These are phyloP conservation scores for Hortaea werneckii DNA, from an alignment of 2,329 filamentous ascomycete species.

Conservation along the genomic window DNA sequence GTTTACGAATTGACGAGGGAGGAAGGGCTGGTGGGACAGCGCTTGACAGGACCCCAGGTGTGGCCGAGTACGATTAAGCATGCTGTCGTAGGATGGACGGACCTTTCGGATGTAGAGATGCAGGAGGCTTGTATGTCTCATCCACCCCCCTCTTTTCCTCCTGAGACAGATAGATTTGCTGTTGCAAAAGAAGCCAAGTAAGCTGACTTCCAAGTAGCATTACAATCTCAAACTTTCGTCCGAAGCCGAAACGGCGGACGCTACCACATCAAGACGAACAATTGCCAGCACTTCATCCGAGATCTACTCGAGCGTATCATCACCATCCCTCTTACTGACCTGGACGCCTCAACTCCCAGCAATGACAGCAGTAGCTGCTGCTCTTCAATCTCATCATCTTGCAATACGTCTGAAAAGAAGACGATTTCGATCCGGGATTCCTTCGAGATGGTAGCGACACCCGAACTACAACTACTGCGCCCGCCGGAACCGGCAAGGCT, in stretches of 20 bases:
- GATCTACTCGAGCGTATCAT: not conserved
- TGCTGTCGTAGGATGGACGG: not conserved
- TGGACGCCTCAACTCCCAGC: too few relatives aligned
- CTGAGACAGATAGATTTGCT: too few relatives aligned
- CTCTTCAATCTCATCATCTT: too few relatives aligned
- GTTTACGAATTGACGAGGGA: not conserved
- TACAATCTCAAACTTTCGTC: not conserved
- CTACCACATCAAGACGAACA: not conserved
- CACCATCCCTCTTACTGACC: not conserved
- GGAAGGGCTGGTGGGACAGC: not conserved
- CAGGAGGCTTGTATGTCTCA: too few relatives aligned
- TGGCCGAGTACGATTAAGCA: not conserved
- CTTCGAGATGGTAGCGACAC: too few relatives aligned
- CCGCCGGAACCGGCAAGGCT: too few relatives aligned
- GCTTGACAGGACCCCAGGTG: not conserved
- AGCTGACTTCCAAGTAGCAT: not conserved
- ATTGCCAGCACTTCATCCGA: not conserved
- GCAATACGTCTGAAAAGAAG: too few relatives aligned
- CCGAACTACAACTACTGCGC: too few relatives aligned
- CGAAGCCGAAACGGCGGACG: not conserved
- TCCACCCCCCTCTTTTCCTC: too few relatives aligned
- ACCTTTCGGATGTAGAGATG: not conserved
- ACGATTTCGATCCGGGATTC: too few relatives aligned
- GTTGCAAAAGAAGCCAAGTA: too few relatives aligned
- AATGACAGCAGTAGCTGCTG: too few relatives aligned